These are phyloP conservation scores for Telopea speciosissima DNA, from an alignment of 177 flowering plant genomes.

Conservation along the genomic window DNA sequence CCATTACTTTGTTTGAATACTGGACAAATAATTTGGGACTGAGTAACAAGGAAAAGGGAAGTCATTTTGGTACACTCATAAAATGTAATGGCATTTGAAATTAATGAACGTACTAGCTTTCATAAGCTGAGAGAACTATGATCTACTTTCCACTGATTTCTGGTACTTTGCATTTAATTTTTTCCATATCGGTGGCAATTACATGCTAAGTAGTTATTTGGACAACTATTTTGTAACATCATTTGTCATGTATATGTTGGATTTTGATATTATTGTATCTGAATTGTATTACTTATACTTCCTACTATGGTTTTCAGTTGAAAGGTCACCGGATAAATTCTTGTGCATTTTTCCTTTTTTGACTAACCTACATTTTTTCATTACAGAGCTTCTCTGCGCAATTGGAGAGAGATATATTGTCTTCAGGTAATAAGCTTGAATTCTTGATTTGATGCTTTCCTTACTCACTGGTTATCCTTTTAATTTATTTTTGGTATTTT, in stretches of 20 bases:
- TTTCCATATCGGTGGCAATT: background rate
- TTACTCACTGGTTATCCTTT: background rate
- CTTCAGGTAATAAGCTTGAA: conserved; percentile 49
- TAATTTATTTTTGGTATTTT: background rate
- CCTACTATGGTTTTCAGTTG: too few relatives aligned
- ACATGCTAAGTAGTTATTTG: background rate
- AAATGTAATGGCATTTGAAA: too few relatives aligned
- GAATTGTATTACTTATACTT: too few relatives aligned
- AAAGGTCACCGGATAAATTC: background rate
- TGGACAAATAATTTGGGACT: too few relatives aligned
- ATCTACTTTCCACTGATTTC: background rate
- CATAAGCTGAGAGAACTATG: background rate
- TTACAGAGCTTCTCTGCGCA: conserved; percentile 79
- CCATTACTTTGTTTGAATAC: too few relatives aligned
- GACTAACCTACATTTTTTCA: background rate
- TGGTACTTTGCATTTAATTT: background rate
- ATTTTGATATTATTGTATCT: too few relatives aligned
- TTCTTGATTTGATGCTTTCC: background rate
- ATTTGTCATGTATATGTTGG: too few relatives aligned
- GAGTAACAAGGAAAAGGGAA: too few relatives aligned
- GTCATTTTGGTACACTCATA: too few relatives aligned
- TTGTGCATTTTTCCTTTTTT: background rate
- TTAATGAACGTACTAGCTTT: background rate
- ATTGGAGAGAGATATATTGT: conserved; percentile 76
- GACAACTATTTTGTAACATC: background rate